Evolutionary conservation across 371 early-diverging fungal species (phyloP), one percentile per base, ranked within the genome.

Genomic region (Mycotypha africana): DNA sequence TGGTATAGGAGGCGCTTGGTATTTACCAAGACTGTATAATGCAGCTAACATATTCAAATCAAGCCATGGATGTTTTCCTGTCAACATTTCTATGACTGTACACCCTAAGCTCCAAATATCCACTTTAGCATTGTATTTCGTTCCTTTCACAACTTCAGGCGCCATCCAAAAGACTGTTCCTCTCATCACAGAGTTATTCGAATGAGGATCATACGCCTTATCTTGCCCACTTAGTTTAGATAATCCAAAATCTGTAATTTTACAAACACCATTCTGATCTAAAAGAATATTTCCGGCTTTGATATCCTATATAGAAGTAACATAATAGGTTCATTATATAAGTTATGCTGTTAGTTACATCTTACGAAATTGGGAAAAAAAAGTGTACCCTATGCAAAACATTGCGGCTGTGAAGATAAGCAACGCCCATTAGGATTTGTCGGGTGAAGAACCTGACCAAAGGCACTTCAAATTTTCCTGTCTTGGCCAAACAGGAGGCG

Each of bases 191-290:
- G 75, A 70, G 38, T 68, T 74, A 28, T 63, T 60, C 3, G 68
- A 62, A 42, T 74, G 61, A 19, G 68, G 69, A 33, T 74, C 74
- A 30, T 74, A 74, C 0, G 74, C 71, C 36, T 74, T 63, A 11
- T 74, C 69, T 44, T 67, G 66, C 8, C 67, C 69, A 47, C 64
- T 66, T 49, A 91, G 86, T 67, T 99, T 98, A 3, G 98, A 93
- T 21, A 99, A 81, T 19, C 99, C 99, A 83, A 99, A 99, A 71
- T 99, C 99, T 1, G 96, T 90, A 39, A 99, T 97, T 71, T 98
- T 98, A 45, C 92, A 89, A 15, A 75, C 71, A 20, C 96, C 95
- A 42, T 88, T 77, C 43, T 84, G 81, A 61, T 95, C 95, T 8
- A 99, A 80, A 15, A 91, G 59, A 54, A 96, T 88, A 42, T 97